phyloP scores from a whole-genome alignment of 2,329 filamentous ascomycete species.

The Plenodomus lindquistii region DNA sequence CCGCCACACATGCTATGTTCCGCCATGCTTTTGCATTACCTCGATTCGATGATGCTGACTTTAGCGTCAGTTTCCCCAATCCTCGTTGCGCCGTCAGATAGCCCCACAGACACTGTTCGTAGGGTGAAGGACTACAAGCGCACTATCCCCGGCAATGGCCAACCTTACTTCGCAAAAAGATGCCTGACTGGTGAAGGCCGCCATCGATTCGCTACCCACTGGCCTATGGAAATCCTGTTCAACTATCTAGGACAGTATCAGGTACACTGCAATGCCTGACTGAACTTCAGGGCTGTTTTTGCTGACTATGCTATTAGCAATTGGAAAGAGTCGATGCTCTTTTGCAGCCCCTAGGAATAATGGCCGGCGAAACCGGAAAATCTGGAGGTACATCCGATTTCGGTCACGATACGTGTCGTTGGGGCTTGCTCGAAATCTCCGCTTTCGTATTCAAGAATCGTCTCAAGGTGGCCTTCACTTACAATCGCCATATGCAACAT shows the following conservation, averaged over 20 bases:
- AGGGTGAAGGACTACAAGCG: constrained; percentile 58
- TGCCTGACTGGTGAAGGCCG: constrained; percentile 35
- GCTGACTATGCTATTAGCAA: constrained; percentile 46
- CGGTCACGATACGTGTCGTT: constrained; percentile 49
- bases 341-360: constrained; percentile 48
- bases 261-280: no score
- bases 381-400: constrained; percentile 53
- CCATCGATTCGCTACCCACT: constrained; percentile 40
- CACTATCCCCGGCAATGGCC: constrained; percentile 35
- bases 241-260: constrained; percentile 59
- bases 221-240: constrained; percentile 62
- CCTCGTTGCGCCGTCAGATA: constrained; percentile 30
- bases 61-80: constrained; percentile 46
- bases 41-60: background rate
- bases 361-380: constrained; percentile 52
- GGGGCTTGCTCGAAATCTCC: constrained; percentile 58
- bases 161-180: constrained; percentile 52
- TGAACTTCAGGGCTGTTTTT: no score
- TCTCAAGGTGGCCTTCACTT: constrained; percentile 56
- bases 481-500: constrained; percentile 54
- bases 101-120: constrained; percentile 56
- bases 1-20: no score
- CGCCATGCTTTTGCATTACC: background rate
- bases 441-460: constrained; percentile 53
- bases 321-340: constrained; percentile 51